Evolutionary conservation across 2,329 filamentous ascomycete genomes (phyloP), one percentile per base, ranked within the genome.

Genomic region (Clarireedia sp.): DNA sequence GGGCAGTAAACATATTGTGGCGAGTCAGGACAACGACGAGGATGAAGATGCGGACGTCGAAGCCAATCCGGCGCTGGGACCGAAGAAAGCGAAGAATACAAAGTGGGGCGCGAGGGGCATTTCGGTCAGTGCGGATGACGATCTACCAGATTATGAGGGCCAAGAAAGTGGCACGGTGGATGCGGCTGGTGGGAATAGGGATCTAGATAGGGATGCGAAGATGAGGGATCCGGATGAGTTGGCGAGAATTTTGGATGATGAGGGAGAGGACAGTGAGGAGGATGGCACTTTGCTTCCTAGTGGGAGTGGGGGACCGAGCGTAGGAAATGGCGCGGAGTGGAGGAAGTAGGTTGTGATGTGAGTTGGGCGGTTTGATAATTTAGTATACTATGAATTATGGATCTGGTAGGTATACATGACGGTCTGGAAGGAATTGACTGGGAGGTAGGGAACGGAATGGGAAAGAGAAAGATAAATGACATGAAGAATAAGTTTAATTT

Each of bases 171-270:
- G 58, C 65, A 74, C 60, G 72, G 77, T 47, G 72, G 75, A 52
- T 67, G 64, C 57, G 58, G 65, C n/a, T 49, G 24, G 10, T 21
- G 74, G 3, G 4, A 33, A 33, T 33, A 10, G 71, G 2, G 69
- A 69, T 29, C 71, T 79, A 5, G 82, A 85, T 62, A 78, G 81
- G 0, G 82, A 85, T 64, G 82, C 82, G 38, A 82, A 76, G 72
- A 85, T 86, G 81, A 75, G 76, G 60, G 82, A 86, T 59, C 82
- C 82, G 0, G 82, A 86, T 66, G 83, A 86, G 68, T 72, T 86
- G 54, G 82, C 82, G 2, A 74, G 73, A 56, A 81, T 76, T 9
- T 70, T 86, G 43, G 80, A 83, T 7, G 79, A 80, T 16, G 77
- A 79, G 4, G 77, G 79, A 1, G 76, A 74, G 58, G 66, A 64